phyloP scores from a whole-genome alignment of 176 grass and related monocot genomes.

The Tillandsia leiboldiana region DNA sequence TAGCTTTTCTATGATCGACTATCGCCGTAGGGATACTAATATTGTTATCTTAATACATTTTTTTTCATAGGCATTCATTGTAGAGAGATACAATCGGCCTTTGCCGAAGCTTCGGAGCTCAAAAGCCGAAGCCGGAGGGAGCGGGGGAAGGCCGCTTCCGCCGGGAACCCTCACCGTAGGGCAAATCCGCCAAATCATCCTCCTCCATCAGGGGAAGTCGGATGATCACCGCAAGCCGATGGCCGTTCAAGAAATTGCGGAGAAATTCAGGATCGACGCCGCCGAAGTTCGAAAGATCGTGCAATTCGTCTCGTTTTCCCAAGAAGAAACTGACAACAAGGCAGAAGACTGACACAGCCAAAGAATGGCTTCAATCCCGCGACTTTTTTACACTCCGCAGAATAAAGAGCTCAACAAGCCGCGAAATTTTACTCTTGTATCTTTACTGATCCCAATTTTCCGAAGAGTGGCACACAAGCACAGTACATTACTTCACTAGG shows the following conservation, averaged over 20 bases:
- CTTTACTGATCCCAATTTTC: no score
- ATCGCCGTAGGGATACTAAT: no score
- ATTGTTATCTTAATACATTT: not conserved
- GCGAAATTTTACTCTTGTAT: no score
- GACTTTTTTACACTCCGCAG: no score
- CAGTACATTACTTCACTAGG: no score
- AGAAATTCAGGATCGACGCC: conserved; percentile 43
- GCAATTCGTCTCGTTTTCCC: conserved; percentile 42
- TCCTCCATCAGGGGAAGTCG: conserved; percentile 52
- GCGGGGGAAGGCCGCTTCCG: conserved; percentile 32
- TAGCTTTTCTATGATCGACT: no score
- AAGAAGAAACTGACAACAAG: conserved; percentile 25
- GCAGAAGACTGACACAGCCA: conserved; percentile 5
- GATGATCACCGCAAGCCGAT: conserved; percentile 27
- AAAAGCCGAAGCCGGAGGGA: conserved; percentile 18
- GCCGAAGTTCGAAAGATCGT: conserved; percentile 37
- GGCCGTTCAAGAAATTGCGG: conserved; percentile 41
- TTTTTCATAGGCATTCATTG: conserved; percentile 37
- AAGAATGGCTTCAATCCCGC: no score
- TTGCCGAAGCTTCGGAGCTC: conserved; percentile 60
- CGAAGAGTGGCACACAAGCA: no score
- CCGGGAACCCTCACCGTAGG: conserved; percentile 37
- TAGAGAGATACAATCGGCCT: conserved; percentile 33
- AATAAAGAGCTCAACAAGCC: no score
- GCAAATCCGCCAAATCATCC: conserved; percentile 52